These are phyloP conservation scores for Elsinoe australis DNA, from an alignment of 2,329 filamentous ascomycete species.

Conservation along the genomic window DNA sequence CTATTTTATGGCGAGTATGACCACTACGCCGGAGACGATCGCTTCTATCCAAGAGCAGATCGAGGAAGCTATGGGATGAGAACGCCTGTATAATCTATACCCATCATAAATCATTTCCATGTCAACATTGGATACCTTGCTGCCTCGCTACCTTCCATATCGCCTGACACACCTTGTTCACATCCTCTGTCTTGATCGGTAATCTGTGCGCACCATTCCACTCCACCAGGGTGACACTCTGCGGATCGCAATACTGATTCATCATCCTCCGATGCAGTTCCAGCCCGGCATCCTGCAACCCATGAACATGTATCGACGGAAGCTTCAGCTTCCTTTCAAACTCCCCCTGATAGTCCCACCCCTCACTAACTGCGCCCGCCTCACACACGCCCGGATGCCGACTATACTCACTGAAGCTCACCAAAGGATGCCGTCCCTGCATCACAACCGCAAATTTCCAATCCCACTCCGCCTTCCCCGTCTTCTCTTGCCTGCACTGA, in stretches of 20 bases:
- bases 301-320: constrained; percentile 63
- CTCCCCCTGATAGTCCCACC: constrained; percentile 37
- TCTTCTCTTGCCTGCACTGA: constrained; percentile 46
- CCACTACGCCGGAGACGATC: constrained; percentile 39
- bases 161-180: constrained; percentile 48
- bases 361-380: constrained; percentile 39
- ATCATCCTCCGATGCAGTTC: constrained; percentile 51
- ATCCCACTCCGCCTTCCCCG: constrained; percentile 30
- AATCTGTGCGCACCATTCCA: constrained; percentile 68
- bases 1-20: constrained; percentile 54
- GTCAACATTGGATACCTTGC: constrained; percentile 36
- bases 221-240: constrained; percentile 52
- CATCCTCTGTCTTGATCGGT: constrained; percentile 60
- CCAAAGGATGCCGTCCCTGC: constrained; percentile 54
- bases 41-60: constrained; percentile 36
- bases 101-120: constrained; percentile 12
- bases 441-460: constrained; percentile 57
- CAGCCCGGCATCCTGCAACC: constrained; percentile 52
- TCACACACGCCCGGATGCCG: constrained; percentile 33
- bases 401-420: constrained; percentile 43
- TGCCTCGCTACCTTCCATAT: constrained; percentile 47
- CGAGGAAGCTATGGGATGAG: constrained; percentile 28
- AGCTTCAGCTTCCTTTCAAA: constrained; percentile 45
- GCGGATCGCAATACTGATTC: constrained; percentile 52
- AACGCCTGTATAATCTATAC: background rate